Conservation (phyloP, 306 rosid genomes). For the Dalbergia cultrata region DNA sequence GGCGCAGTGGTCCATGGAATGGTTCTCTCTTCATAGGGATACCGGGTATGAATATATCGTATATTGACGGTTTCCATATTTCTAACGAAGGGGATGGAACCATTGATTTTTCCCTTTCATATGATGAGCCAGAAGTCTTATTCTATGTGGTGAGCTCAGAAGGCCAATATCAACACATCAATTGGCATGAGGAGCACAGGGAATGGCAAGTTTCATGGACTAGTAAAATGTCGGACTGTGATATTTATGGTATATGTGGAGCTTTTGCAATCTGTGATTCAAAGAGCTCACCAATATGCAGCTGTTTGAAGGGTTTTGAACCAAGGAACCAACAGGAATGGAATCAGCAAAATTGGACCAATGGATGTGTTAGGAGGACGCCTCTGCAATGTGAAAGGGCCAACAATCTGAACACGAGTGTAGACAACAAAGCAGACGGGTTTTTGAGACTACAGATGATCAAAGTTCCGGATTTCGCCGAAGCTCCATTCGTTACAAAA, state of each 20-base stretch:
- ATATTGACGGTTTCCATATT: neutral
- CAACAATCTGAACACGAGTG: neutral
- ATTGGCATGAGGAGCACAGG: slow-evolving; percentile 28
- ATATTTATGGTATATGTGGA: slow-evolving; percentile 15
- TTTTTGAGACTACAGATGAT: slow-evolving; percentile 6
- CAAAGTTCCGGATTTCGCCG: slow-evolving; percentile 49
- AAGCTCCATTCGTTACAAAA: neutral
- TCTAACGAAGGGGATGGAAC: neutral
- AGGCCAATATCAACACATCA: neutral
- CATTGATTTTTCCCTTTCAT: too few species aligned
- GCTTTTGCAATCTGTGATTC: slow-evolving; percentile 36
- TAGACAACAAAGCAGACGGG: neutral
- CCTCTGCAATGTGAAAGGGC: slow-evolving; percentile 46
- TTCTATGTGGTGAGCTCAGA: neutral
- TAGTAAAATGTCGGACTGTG: neutral
- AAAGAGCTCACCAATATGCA: slow-evolving; percentile 30
- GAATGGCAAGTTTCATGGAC: slow-evolving; percentile 18
- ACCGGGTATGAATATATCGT: neutral
- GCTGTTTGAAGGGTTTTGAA: slow-evolving; percentile 56
- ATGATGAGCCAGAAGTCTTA: too few species aligned
- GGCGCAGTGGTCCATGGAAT: slow-evolving; percentile 19
- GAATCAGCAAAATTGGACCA: slow-evolving; percentile 28
- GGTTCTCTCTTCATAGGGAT: neutral
- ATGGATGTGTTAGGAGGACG: slow-evolving; percentile 37
- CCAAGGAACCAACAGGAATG: slow-evolving; percentile 48